Evolutionary conservation across 1,284 basidiomycete species (phyloP).

Genomic region (Mycena citricolor): DNA sequence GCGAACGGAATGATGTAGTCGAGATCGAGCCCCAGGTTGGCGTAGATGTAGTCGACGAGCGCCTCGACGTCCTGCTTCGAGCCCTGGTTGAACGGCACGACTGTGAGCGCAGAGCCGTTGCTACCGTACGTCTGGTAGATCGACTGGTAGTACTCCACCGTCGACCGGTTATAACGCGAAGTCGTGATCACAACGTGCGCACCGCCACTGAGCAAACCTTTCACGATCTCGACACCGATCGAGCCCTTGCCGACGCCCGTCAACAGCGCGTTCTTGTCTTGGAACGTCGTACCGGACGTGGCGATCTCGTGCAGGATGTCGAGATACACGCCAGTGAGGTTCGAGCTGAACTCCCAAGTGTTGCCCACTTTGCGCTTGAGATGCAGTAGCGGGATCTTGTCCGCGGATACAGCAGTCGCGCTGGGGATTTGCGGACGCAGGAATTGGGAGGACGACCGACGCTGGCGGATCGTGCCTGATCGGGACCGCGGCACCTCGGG

Average conservation of each 20-base stretch:
- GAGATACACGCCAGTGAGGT: slow-evolving; percentile 93
- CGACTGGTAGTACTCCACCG: slow-evolving; percentile 97
- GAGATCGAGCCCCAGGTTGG: slow-evolving; percentile 90
- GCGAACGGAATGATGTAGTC: slow-evolving; percentile 99
- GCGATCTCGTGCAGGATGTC: slow-evolving; percentile 98
- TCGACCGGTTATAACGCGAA: slow-evolving; percentile 89
- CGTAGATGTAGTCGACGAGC: slow-evolving; percentile 97
- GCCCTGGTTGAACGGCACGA: slow-evolving; percentile 98
- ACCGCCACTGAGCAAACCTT: slow-evolving; percentile 94
- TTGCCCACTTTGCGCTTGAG: slow-evolving; percentile 97
- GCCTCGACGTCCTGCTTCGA: slow-evolving; percentile 98
- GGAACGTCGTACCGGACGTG: slow-evolving; percentile 96
- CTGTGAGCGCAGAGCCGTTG: slow-evolving; percentile 92
- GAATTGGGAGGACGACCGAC: slow-evolving; percentile 93
- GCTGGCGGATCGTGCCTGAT: slow-evolving; percentile 52
- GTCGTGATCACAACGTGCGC: slow-evolving; percentile 97
- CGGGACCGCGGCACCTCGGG: slow-evolving; percentile 56
- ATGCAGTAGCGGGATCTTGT: slow-evolving; percentile 93
- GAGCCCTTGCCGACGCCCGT: slow-evolving; percentile 98
- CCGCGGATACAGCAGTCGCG: slow-evolving; percentile 79
- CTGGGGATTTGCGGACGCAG: slow-evolving; percentile 83
- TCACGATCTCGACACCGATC: slow-evolving; percentile 96
- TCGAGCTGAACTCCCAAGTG: slow-evolving; percentile 95
- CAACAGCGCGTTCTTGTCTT: slow-evolving; percentile 96
- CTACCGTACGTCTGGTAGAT: slow-evolving; percentile 97